A percentile compares a stretch with the other conserved stretches of the same genome.
Evolutionary conservation across 129 eudicot species (phyloP).

Genomic region (Saposhnikovia divaricata): DNA sequence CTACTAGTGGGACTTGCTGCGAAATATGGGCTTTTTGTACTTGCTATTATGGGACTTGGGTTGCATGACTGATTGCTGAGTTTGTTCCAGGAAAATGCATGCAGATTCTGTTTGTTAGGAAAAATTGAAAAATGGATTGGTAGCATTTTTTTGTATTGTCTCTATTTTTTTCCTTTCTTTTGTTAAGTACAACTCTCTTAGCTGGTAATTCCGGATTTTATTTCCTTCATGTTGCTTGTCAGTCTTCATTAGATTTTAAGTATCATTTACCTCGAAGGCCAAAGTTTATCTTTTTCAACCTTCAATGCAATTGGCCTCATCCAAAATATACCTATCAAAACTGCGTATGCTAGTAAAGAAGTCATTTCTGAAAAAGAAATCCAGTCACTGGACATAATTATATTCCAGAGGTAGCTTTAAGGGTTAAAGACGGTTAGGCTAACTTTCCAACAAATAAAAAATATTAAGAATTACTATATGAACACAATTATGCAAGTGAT

Average conservation of each 20-base stretch:
- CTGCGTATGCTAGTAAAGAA: not conserved
- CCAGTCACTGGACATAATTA: not conserved
- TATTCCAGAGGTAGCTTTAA: not conserved
- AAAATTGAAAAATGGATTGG: too few relatives aligned
- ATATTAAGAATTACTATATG: not conserved
- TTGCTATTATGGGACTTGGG: too few relatives aligned
- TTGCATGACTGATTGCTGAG: too few relatives aligned
- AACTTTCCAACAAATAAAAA: not conserved
- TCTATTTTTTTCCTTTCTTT: too few relatives aligned
- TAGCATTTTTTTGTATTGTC: too few relatives aligned
- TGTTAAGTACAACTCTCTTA: too few relatives aligned
- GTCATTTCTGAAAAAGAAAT: not conserved
- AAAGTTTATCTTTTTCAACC: too few relatives aligned
- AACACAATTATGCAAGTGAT: not conserved
- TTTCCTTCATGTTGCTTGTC: not conserved
- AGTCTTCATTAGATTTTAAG: not conserved
- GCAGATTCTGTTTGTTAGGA: too few relatives aligned
- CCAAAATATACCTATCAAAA: not conserved
- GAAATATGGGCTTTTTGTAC: too few relatives aligned
- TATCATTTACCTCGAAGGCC: not conserved
- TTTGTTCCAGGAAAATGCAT: too few relatives aligned
- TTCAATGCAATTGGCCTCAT: too few relatives aligned
- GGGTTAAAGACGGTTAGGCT: not conserved
- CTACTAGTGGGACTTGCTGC: too few relatives aligned
- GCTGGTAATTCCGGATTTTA: not conserved